Evolutionary conservation across 148 eudicot species (phyloP), one percentile per base, ranked within the genome.

Genomic region (Rhododendron ovatum): DNA sequence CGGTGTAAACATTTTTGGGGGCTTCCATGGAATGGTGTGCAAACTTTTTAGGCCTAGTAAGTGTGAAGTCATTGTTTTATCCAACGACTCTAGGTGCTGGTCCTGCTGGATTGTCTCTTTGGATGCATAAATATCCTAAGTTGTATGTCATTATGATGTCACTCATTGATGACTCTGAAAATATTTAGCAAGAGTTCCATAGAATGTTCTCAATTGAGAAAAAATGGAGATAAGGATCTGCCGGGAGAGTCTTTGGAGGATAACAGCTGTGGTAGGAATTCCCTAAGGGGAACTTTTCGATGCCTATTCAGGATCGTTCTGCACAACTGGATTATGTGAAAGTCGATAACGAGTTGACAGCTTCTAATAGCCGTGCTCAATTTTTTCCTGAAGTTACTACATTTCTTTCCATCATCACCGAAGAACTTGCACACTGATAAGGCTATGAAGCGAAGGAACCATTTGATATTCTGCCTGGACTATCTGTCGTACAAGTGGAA

Each of bases 401-500:
- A 87, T 83, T 83, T 88, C 33, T 67, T 85, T 83, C 89, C 84
- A 20, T 85, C 88, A 51, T 87, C 90, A 20, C 87, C 90, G 26
- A 78, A 67, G 26, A 86, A 87, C 45, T 81, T 22, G 67, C 85
- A 69, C 59, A 63, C 37, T 26, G 85, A 76, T 78, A 86, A 89
- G 67, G 80, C 79, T 76, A 75, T 86, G 77, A 2, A 9, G 82
- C 48, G 33, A 87, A 84, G 26, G 81, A 50, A 51, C 83, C 59
- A 75, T 82, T 74, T 63, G 59, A 85, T 57, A n/a, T 75, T 35
- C 87, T 87, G 47, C 87, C 89, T 59, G 93, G 93, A 79, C 81
- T 92, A 73, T 89, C 92, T 7, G 88, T 87, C 77, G 75, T 89
- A 33, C 88, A 90, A 89, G 87, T 90, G 37, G 93, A 93, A 63